Conservation (phyloP, 768 basidiomycete genomes). For the Panus rudis region DNA sequence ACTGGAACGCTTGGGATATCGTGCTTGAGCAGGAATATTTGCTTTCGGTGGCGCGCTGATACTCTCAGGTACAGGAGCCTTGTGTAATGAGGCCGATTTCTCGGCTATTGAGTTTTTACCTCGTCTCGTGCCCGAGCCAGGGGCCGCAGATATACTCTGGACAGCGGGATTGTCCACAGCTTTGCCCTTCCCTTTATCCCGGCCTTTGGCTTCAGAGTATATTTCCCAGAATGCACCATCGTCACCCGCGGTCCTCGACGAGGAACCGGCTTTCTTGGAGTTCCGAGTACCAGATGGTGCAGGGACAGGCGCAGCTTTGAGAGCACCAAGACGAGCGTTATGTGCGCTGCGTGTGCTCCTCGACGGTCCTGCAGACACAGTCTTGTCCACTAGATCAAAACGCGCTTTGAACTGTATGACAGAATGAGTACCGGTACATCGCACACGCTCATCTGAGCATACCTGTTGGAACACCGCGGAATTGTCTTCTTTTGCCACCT, state of each 20-base stretch:
- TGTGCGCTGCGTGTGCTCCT: constrained; percentile 57
- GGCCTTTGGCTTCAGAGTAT: constrained; percentile 17
- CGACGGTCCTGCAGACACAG: constrained; percentile 37
- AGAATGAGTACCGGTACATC: neutral
- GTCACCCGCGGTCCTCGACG: neutral
- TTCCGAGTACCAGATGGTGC: constrained; percentile 11
- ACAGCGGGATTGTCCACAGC: no score
- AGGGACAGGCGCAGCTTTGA: constrained; percentile 23
- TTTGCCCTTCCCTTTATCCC: constrained; percentile 27
- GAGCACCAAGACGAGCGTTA: constrained; percentile 44
- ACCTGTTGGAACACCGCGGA: constrained; percentile 72
- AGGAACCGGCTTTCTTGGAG: neutral
- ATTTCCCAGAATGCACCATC: constrained; percentile 26
- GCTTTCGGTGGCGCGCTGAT: no score
- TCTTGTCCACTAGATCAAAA: constrained; percentile 53
- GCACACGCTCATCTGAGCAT: constrained; percentile 6
- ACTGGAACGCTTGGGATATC: neutral
- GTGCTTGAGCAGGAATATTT: neutral
- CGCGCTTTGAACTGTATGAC: constrained; percentile 47
- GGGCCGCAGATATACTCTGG: constrained; percentile 3
- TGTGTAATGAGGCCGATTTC: no score
- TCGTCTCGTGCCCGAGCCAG: neutral
- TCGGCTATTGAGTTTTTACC: neutral
- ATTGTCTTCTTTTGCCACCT: constrained; percentile 71
- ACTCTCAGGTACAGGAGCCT: no score